Evolutionary conservation across 345 rosid species (phyloP).

Genomic region (Moricandia moricandioides): DNA sequence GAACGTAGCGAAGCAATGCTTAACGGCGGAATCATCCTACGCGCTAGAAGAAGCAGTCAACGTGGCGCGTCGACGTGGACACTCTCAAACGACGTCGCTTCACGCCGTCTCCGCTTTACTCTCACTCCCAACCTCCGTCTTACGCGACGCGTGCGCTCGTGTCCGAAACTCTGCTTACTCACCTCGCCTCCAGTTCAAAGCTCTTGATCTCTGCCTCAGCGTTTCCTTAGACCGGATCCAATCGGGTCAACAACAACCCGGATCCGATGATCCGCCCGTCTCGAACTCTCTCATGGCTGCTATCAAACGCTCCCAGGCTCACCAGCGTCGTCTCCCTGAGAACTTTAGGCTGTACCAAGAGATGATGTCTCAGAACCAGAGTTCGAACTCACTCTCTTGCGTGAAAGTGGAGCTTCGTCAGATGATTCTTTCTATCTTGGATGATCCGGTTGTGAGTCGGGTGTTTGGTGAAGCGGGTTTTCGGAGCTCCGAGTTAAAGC

Average conservation of each 20-base stretch:
- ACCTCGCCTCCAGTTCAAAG: slow-evolving; percentile 75
- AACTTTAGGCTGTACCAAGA: slow-evolving; percentile 75
- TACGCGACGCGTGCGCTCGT: slow-evolving; percentile 80
- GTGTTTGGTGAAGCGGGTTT: slow-evolving; percentile 87
- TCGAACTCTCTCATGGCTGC: slow-evolving; percentile 98
- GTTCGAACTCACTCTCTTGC: slow-evolving; percentile 37
- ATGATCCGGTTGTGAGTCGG: slow-evolving; percentile 92
- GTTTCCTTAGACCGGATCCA: slow-evolving; percentile 84
- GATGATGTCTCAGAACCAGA: slow-evolving; percentile 36
- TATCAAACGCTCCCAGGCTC: slow-evolving; percentile 90
- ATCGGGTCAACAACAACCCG: slow-evolving; percentile 58
- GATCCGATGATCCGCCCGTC: slow-evolving; percentile 56
- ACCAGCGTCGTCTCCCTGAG: slow-evolving; percentile 82
- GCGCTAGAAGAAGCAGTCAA: slow-evolving; percentile 77
- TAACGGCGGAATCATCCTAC: slow-evolving; percentile 70
- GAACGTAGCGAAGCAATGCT: slow-evolving; percentile 74
- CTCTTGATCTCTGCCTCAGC: slow-evolving; percentile 77
- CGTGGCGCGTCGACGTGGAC: slow-evolving; percentile 70
- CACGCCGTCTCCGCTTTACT: slow-evolving; percentile 83
- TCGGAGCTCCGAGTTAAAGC: slow-evolving; percentile 83
- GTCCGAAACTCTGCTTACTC: slow-evolving; percentile 67
- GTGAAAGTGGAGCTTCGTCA: slow-evolving; percentile 83
- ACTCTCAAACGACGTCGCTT: slow-evolving; percentile 85
- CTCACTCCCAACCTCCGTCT: slow-evolving; percentile 56
- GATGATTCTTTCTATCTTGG: slow-evolving; percentile 70